Base-by-base conservation (phyloP, 768 basidiomycete genomes). In the Suillus occidentalis region DNA sequence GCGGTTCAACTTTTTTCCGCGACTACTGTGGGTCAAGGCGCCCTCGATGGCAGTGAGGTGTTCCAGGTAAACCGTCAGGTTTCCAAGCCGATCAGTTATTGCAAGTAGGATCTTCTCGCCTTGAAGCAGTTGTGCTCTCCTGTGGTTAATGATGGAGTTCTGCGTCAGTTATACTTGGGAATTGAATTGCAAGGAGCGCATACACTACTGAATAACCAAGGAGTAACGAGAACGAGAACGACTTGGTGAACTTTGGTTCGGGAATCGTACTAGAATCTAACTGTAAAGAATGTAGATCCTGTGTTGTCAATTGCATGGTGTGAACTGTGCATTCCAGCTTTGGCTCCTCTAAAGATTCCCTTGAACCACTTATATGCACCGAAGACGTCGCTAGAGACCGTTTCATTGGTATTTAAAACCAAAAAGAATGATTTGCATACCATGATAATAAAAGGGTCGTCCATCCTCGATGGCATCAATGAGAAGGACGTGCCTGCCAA, bases 91-190 rank as follows among this genome's bases (percentile, higher is more conserved):
- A 67, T 82, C 78, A 9, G 79, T 73, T 6, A 82, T 63, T 1
- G 86, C 72, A 4, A 86, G 68, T 12, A 87, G 71, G 4, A 83
- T 73, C 43, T 71, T 80, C n/a, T 77, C 76, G 20, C 75, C 72
- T 18, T 76, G 75, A 22, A 85, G 75, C 1, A 86, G 68, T 63
- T 85, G 84, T 0, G 70, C 61, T 36, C 79, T 68, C 3, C 81
- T 81, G 28, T 12, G 20, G 4, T 4, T 22, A 37, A 71, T 3
- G 56, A 25, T 39, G 7, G n/a, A 8, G 43, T 25, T 1, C 36
- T 25, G 36, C 22, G 14, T 57, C 6, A 57, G 37, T 22, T 14
- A 25, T 57, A 37, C 16, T 10, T 22, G 16, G 36, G 55, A 16
- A 8, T 9, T 14, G n/a, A 37, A 37, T 16, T 37, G 36, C 36